Percentiles rank a stretch among this genome's conserved stretches.
Evolutionary conservation across 2,329 filamentous ascomycete genomes (phyloP).

Genomic region (Fusarium chaquense): DNA sequence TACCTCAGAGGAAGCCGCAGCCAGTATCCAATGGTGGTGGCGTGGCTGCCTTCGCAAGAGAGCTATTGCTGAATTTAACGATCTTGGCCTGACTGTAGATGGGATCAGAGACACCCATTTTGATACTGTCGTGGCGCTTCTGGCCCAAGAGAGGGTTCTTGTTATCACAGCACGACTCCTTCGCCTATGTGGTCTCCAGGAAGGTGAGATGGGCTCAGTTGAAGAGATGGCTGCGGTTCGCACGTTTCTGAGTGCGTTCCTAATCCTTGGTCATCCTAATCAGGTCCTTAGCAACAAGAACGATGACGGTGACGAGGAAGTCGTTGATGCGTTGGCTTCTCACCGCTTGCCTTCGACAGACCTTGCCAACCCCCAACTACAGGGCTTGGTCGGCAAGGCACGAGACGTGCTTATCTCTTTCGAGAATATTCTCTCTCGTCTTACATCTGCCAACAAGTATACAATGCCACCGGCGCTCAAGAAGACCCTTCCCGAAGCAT

Average conservation of each 20-base stretch:
- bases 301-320: constrained; percentile 67
- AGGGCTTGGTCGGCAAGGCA: constrained; percentile 82
- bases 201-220: constrained; percentile 72
- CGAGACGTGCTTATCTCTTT: constrained; percentile 83
- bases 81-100: constrained; percentile 76
- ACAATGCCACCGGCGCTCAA: constrained; percentile 72
- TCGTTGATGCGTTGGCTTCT: constrained; percentile 54
- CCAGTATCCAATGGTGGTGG: constrained; percentile 78
- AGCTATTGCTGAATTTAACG: constrained; percentile 73
- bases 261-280: constrained; percentile 82
- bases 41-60: constrained; percentile 68
- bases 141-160: constrained; percentile 76
- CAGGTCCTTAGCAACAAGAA: constrained; percentile 82
- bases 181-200: constrained; percentile 75
- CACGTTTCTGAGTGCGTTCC: constrained; percentile 82
- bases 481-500: constrained; percentile 74
- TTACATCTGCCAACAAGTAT: constrained; percentile 75
- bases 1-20: constrained; percentile 71
- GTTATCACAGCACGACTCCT: constrained; percentile 74
- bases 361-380: constrained; percentile 71
- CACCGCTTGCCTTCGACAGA: constrained; percentile 57
- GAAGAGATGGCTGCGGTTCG: constrained; percentile 77
- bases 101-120: constrained; percentile 77
- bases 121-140: constrained; percentile 76
- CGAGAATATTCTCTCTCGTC: constrained; percentile 76